A percentile compares a stretch with the other conserved stretches of the same genome.
Evolutionary conservation across 805 yeast species (phyloP).

Genomic region (Kluyveromyces lactis): DNA sequence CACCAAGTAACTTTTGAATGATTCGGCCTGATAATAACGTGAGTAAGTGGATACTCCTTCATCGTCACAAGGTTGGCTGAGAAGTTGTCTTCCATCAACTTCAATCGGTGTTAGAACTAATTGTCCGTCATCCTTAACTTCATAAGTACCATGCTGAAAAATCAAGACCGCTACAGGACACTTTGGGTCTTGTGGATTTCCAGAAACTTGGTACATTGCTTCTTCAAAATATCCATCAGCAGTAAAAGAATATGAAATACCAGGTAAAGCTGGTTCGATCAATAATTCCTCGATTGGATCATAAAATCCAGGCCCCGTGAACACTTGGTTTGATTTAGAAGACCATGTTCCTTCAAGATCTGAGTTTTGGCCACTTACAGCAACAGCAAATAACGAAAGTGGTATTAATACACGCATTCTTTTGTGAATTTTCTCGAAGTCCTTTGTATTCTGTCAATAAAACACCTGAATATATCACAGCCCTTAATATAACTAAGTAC

Average conservation of each 20-base stretch:
- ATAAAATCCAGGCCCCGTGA: constrained; percentile 94
- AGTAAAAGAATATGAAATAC: constrained; percentile 87
- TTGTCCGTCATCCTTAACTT: constrained; percentile 54
- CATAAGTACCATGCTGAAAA: constrained; percentile 85
- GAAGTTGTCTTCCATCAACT: constrained; percentile 88
- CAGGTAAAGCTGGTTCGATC: constrained; percentile 94
- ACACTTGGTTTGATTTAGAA: constrained; percentile 85
- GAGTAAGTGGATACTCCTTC: constrained; percentile 52
- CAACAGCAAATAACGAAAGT: neutral
- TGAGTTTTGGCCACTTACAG: neutral
- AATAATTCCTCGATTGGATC: constrained; percentile 94
- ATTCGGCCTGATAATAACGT: constrained; percentile 63
- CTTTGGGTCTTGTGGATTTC: constrained; percentile 64
- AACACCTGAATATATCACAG: too few species aligned
- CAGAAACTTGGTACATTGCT: constrained; percentile 71
- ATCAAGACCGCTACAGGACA: constrained; percentile 80
- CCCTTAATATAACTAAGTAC: too few species aligned
- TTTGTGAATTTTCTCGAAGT: too few species aligned
- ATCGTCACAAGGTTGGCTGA: constrained; percentile 80
- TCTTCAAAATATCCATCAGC: constrained; percentile 87
- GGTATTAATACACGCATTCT: neutral
- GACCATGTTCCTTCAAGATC: constrained; percentile 85
- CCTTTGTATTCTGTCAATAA: too few species aligned
- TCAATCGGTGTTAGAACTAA: constrained; percentile 61
- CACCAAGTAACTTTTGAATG: constrained; percentile 50